Evolutionary conservation across 1,284 basidiomycete species (phyloP).

Genomic region (Microbotryum intermedium): DNA sequence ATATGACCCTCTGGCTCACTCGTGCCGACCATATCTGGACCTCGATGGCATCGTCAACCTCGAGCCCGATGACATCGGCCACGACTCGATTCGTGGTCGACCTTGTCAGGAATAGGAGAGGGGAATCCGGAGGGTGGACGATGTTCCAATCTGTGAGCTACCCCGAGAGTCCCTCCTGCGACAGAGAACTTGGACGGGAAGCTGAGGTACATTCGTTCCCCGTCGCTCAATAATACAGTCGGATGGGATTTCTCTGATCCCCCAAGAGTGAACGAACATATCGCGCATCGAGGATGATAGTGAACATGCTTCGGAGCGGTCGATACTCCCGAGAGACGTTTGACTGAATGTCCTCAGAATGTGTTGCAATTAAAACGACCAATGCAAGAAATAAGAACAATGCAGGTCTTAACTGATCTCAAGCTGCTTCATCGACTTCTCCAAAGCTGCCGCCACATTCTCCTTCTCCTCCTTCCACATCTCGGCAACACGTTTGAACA

Average conservation of each 20-base stretch:
- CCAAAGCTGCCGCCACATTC: not conserved
- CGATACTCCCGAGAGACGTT: not conserved
- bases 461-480: slow-evolving; percentile 15
- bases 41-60: not conserved
- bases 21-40: not conserved
- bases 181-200: not conserved
- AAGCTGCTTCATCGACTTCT: not conserved
- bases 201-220: not conserved
- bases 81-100: not conserved
- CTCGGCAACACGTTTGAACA: slow-evolving; percentile 22
- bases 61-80: no score
- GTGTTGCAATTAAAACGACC: not conserved
- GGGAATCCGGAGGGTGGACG: not conserved
- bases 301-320: not conserved
- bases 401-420: not conserved
- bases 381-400: not conserved
- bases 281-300: not conserved
- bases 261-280: no score
- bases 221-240: not conserved
- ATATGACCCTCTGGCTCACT: not conserved
- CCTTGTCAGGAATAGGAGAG: not conserved
- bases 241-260: not conserved
- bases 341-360: no score
- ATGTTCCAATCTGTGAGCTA: not conserved
- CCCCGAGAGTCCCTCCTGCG: not conserved